phyloP scores from a whole-genome alignment of 148 eudicot genomes.

The Persicaria tinctoria region DNA sequence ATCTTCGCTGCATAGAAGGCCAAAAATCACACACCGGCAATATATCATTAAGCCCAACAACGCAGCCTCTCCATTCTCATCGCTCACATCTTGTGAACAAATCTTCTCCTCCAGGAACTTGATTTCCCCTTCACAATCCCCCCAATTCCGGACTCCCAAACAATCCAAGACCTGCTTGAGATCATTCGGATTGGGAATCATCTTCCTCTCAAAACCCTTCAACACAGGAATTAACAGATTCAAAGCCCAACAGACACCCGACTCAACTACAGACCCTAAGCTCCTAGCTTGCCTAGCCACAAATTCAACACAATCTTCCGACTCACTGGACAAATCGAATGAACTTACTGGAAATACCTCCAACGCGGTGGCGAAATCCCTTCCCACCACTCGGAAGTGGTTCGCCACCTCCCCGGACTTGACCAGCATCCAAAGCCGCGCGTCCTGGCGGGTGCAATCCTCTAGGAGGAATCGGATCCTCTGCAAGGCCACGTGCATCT shows the following conservation, averaged over 20 bases:
- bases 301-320: conserved; percentile 29
- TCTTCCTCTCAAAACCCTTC: conserved; percentile 28
- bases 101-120: conserved; percentile 53
- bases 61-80: conserved; percentile 16
- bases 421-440: conserved; percentile 50
- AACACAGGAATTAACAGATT: background rate
- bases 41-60: conserved; percentile 50
- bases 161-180: conserved; percentile 38
- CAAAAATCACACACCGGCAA: conserved; percentile 48
- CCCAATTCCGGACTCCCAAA: conserved; percentile 56
- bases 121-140: conserved; percentile 46
- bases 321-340: conserved; percentile 25
- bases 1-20: conserved; percentile 13
- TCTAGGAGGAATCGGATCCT: conserved; percentile 40
- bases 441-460: conserved; percentile 43
- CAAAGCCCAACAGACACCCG: conserved; percentile 25
- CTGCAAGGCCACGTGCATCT: conserved; percentile 61
- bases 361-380: conserved; percentile 34
- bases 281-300: conserved; percentile 30
- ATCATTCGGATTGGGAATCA: conserved; percentile 44
- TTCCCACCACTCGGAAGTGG: conserved; percentile 29
- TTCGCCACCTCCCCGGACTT: conserved; percentile 25
- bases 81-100: background rate
- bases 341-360: conserved; percentile 33
- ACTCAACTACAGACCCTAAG: conserved; percentile 26